Conservation (phyloP, 2,329 filamentous ascomycete genomes). For the Ophiostoma ulmi region DNA sequence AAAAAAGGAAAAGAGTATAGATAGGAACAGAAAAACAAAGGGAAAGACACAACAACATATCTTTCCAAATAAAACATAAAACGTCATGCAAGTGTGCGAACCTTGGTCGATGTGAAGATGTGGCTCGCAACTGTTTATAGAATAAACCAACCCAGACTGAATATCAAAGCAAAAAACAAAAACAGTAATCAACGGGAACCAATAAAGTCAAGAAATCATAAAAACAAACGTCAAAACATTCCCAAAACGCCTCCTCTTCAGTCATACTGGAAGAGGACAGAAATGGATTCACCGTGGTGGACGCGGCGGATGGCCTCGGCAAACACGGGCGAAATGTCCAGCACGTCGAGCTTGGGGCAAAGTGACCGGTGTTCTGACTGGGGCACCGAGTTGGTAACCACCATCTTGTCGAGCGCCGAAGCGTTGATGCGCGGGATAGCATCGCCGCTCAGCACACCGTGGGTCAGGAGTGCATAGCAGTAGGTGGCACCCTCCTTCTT, state of each 20-base stretch:
- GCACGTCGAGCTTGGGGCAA: slow-evolving; percentile 83
- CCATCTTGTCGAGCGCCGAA: slow-evolving; percentile 84
- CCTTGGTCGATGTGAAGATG: not conserved
- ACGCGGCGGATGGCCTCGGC: slow-evolving; percentile 93
- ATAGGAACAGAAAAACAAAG: not conserved
- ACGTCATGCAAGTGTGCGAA: not conserved
- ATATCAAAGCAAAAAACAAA: slow-evolving; percentile 11
- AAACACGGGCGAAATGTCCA: slow-evolving; percentile 88
- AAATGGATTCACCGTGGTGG: slow-evolving; percentile 97
- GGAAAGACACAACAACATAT: not conserved
- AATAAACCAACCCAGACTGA: not conserved
- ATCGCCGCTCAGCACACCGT: slow-evolving; percentile 91
- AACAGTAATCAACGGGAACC: not conserved
- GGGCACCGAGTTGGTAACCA: slow-evolving; percentile 93
- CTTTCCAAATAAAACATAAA: slow-evolving; percentile 2
- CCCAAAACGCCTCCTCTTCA: slow-evolving; percentile 34
- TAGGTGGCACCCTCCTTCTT: slow-evolving; percentile 91
- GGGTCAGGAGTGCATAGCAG: slow-evolving; percentile 88
- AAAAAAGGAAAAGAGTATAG: slow-evolving; percentile 13
- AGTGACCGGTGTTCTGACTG: slow-evolving; percentile 72
- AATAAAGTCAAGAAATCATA: slow-evolving; percentile 4
- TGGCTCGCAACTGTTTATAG: not conserved
- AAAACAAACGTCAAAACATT: not conserved
- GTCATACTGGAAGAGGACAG: slow-evolving; percentile 84
- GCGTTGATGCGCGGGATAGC: slow-evolving; percentile 92